Conservation (phyloP, 2,329 filamentous ascomycete genomes). For the Trichoderma semiorbis region DNA sequence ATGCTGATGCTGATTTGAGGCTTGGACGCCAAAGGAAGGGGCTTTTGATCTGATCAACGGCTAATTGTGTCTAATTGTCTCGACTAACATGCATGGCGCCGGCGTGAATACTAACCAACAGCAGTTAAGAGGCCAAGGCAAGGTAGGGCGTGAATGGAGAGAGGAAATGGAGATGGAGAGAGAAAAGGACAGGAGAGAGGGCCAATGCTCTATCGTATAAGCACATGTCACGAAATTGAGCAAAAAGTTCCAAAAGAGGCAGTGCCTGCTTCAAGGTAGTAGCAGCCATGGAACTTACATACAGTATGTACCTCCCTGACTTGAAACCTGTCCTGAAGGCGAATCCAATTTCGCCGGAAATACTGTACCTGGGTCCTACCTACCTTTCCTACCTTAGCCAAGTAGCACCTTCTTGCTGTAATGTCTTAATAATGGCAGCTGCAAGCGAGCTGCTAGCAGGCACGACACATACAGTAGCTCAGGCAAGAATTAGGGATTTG, state of each 20-base stretch:
- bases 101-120: neutral
- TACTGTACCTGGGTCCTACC: neutral
- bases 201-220: neutral
- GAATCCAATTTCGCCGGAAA: neutral
- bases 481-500: neutral
- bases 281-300: neutral
- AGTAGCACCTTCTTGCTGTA: neutral
- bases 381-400: neutral
- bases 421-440: neutral
- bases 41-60: neutral
- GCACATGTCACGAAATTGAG: neutral
- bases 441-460: constrained; percentile 2
- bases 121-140: neutral
- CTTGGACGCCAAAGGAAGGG: neutral
- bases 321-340: neutral
- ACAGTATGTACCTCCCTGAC: neutral
- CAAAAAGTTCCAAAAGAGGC: neutral
- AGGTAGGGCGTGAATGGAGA: neutral
- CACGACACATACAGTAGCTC: neutral
- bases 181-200: neutral
- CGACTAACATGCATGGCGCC: neutral
- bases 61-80: neutral
- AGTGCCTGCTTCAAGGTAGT: neutral
- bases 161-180: neutral
- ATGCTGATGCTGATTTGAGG: neutral